Evolutionary conservation across 2,329 filamentous ascomycete species (phyloP).

Genomic region (Tolypocladium endophyticum): DNA sequence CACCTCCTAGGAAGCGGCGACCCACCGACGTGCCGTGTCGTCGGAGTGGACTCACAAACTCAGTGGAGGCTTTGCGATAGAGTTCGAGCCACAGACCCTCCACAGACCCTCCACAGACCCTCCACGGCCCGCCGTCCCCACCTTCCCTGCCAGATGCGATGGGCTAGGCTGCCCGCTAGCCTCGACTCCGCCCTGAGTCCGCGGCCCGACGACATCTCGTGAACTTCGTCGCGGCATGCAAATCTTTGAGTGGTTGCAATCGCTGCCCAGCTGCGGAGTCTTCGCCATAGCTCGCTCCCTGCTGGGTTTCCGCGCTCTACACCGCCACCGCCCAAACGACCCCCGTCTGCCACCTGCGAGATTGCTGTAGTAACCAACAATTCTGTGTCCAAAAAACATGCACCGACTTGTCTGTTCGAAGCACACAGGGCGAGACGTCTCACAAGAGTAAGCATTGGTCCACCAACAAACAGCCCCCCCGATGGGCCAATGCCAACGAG

Average conservation of each 20-base stretch:
- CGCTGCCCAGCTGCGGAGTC: not conserved
- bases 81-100: not conserved
- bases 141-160: not conserved
- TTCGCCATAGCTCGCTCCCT: not conserved
- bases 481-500: not conserved
- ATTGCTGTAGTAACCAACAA: not conserved
- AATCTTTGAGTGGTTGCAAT: not conserved
- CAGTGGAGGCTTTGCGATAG: not conserved
- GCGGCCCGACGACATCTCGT: not conserved
- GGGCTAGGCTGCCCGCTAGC: not conserved
- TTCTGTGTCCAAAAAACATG: not conserved
- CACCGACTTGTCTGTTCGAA: not conserved
- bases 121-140: conserved; percentile 1
- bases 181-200: not conserved
- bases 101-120: not conserved
- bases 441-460: not conserved
- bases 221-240: not conserved
- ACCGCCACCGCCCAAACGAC: not conserved
- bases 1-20: not conserved
- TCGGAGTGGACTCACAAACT: not conserved
- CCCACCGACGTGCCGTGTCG: not conserved
- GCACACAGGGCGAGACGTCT: not conserved
- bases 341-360: not conserved
- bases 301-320: not conserved
- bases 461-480: not conserved